Conservation (phyloP, 306 rosid species). For the Aeschynomene evenia region DNA sequence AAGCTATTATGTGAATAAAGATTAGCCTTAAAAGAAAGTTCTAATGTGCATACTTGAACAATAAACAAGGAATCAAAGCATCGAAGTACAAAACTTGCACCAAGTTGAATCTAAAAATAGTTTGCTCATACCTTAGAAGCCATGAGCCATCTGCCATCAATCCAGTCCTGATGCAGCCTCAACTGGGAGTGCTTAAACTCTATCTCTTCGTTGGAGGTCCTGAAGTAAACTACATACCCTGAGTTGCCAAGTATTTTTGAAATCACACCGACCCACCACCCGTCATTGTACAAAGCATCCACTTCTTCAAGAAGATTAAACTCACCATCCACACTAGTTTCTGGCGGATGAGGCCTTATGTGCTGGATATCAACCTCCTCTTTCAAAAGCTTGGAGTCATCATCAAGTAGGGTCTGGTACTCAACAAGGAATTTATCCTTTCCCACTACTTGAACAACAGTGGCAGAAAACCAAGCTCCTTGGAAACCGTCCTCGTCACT, state of each 20-base stretch:
- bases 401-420: conserved; percentile 49
- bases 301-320: conserved; percentile 49
- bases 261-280: conserved; percentile 81
- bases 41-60: neutral
- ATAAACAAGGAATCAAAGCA: conserved; percentile 11
- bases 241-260: conserved; percentile 42
- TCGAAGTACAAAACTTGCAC: neutral
- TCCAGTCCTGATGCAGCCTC: conserved; percentile 64
- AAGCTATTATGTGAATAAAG: neutral
- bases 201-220: conserved; percentile 37
- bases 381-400: conserved; percentile 36
- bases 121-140: conserved; percentile 51
- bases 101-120: neutral
- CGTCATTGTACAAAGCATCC: conserved; percentile 59
- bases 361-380: conserved; percentile 52
- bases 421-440: conserved; percentile 39
- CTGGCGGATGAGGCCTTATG: conserved; percentile 61
- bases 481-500: conserved; percentile 70
- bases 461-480: conserved; percentile 77
- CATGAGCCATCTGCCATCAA: conserved; percentile 53
- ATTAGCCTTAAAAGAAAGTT: neutral
- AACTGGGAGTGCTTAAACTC: conserved; percentile 46
- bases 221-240: conserved; percentile 54
- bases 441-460: conserved; percentile 32
- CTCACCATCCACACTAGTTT: conserved; percentile 17